Evolutionary conservation across 176 grass and related monocot species (phyloP).

Genomic region (Oryza longistaminata): DNA sequence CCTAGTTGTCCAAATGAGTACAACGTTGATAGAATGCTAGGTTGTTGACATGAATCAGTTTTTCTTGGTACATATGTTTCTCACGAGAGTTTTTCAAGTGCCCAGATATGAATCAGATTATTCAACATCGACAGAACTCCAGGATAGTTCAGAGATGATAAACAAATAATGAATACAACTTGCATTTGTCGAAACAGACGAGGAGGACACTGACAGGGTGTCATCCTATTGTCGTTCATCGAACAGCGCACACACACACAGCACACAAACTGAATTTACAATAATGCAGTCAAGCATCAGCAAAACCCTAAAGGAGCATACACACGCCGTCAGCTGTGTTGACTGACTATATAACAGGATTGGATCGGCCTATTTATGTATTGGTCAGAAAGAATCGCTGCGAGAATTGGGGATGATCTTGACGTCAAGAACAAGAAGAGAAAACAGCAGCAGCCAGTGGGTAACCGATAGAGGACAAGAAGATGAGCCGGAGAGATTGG

Average conservation of each 20-base stretch:
- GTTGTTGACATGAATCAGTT: no score
- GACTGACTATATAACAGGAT: slow-evolving; percentile 30
- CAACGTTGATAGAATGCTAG: no score
- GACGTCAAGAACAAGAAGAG: neutral
- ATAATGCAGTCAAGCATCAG: neutral
- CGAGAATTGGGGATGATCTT: slow-evolving; percentile 21
- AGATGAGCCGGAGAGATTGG: neutral
- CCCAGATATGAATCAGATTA: neutral
- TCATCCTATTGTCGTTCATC: slow-evolving; percentile 4
- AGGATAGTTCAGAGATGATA: neutral
- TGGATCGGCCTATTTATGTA: neutral
- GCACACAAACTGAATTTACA: neutral
- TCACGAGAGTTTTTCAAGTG: no score
- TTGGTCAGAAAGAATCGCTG: slow-evolving; percentile 35
- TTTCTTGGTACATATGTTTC: no score
- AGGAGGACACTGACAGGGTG: neutral
- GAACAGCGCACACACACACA: neutral
- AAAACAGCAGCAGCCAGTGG: neutral
- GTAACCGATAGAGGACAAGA: neutral
- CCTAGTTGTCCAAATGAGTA: no score
- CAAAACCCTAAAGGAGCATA: slow-evolving; percentile 26
- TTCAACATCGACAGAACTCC: no score
- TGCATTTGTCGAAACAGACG: neutral
- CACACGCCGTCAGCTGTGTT: slow-evolving; percentile 39
- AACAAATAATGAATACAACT: neutral